Conservation (phyloP, 2,329 filamentous ascomycete species). For the Dothiorella sarmentorum region DNA sequence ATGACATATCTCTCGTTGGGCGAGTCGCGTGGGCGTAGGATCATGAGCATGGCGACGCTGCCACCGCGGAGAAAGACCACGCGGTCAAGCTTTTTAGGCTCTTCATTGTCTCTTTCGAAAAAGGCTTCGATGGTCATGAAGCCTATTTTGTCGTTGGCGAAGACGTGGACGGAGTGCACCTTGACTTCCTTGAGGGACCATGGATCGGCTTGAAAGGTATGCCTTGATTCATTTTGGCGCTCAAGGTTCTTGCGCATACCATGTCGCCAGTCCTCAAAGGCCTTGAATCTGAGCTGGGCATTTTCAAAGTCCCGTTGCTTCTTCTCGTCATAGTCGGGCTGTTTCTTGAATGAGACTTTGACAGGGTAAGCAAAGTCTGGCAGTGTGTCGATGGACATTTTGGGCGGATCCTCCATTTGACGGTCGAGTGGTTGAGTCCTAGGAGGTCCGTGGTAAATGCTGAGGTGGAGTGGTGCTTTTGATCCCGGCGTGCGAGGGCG, state of each 20-base stretch:
- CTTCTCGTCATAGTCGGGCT: too few species aligned
- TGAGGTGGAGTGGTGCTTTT: too few species aligned
- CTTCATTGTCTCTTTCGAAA: not conserved
- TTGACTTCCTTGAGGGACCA: not conserved
- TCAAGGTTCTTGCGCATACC: not conserved
- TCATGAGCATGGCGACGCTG: constrained; percentile 53
- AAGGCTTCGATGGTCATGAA: constrained; percentile 23
- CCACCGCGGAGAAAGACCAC: constrained; percentile 54
- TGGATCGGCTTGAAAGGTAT: not conserved
- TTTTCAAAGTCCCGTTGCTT: too few species aligned
- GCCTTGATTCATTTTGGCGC: not conserved
- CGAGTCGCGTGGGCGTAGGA: constrained; percentile 50
- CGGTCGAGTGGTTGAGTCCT: too few species aligned
- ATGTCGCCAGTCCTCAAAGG: not conserved
- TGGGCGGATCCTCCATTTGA: too few species aligned
- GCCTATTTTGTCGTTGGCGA: not conserved
- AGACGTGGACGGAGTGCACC: not conserved
- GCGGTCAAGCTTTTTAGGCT: constrained; percentile 48
- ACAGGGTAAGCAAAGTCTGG: too few species aligned
- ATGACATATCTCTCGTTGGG: constrained; percentile 49
- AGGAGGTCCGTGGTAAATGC: too few species aligned
- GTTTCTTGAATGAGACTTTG: too few species aligned
- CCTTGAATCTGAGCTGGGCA: too few species aligned
- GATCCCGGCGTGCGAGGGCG: too few species aligned
- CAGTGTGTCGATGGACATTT: too few species aligned